phyloP scores from a whole-genome alignment of 2,329 filamentous ascomycete genomes.

The Xylaria sp. region DNA sequence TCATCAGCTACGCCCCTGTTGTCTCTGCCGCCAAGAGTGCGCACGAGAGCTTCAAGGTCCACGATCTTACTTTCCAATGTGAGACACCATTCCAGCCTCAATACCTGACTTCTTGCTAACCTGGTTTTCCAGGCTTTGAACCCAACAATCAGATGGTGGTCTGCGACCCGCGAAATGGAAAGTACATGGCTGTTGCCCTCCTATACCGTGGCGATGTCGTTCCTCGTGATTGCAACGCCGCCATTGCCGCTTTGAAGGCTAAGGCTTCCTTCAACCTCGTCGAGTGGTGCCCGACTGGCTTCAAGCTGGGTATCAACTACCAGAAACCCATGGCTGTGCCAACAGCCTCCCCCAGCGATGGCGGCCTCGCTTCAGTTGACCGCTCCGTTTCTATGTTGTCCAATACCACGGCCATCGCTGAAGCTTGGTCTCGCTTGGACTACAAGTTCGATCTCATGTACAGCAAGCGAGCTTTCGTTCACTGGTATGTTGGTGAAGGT shows the following conservation, averaged over 20 bases:
- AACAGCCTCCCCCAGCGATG: slow-evolving; percentile 55
- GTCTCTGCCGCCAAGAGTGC: slow-evolving; percentile 76
- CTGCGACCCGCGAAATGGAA: slow-evolving; percentile 75
- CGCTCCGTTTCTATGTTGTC: slow-evolving; percentile 73
- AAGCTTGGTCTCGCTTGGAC: slow-evolving; percentile 75
- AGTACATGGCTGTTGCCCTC: slow-evolving; percentile 77
- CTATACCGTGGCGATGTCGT: slow-evolving; percentile 76
- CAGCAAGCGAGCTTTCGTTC: slow-evolving; percentile 77
- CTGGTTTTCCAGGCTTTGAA: slow-evolving; percentile 65
- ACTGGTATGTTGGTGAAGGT: slow-evolving; percentile 86
- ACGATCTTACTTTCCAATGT: slow-evolving; percentile 78
- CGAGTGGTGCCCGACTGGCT: slow-evolving; percentile 77
- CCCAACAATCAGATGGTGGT: slow-evolving; percentile 82
- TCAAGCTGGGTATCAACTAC: slow-evolving; percentile 79
- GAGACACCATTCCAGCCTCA: slow-evolving; percentile 41
- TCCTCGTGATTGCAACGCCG: slow-evolving; percentile 71
- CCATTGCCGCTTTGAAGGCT: slow-evolving; percentile 71
- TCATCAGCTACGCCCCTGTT: slow-evolving; percentile 75
- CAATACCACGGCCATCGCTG: slow-evolving; percentile 76
- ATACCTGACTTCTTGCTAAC: slow-evolving; percentile 3
- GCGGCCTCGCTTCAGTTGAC: slow-evolving; percentile 66
- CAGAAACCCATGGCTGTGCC: slow-evolving; percentile 69
- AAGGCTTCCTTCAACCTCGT: slow-evolving; percentile 76
- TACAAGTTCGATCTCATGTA: slow-evolving; percentile 82
- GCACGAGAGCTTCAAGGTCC: slow-evolving; percentile 87